Evolutionary conservation across 2,329 filamentous ascomycete species (phyloP).

Genomic region (Beauveria bassiana): DNA sequence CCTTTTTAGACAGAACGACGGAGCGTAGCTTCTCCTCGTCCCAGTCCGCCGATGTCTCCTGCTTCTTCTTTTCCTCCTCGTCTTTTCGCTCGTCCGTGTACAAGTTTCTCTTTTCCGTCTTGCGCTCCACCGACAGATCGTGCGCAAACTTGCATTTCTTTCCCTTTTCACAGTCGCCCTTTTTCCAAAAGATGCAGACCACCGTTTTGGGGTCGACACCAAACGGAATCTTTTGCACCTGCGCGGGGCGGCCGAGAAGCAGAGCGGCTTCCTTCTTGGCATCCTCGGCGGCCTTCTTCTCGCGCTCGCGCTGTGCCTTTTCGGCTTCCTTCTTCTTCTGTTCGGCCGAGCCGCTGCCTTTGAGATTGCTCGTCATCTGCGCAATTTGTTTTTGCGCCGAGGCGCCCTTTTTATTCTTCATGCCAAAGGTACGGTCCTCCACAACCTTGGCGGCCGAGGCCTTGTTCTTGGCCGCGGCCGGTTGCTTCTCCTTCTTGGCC

Average conservation of each 20-base stretch:
- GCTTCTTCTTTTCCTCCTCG: conserved; percentile 72
- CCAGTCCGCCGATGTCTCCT: conserved; percentile 92
- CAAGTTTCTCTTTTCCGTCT: conserved; percentile 83
- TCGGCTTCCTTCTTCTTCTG: conserved; percentile 73
- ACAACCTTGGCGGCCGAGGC: conserved; percentile 53
- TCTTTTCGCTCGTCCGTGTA: conserved; percentile 74
- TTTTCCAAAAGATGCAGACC: conserved; percentile 93
- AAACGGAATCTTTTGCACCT: conserved; percentile 96
- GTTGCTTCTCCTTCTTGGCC: conserved; percentile 56
- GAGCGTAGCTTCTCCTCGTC: conserved; percentile 91
- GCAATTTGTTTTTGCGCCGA: conserved; percentile 86
- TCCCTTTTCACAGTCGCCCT: conserved; percentile 94
- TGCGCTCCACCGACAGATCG: conserved; percentile 80
- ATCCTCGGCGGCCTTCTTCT: conserved; percentile 84
- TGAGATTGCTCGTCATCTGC: conserved; percentile 67
- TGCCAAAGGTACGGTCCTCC: conserved; percentile 96
- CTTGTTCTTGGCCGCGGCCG: conserved; percentile 42
- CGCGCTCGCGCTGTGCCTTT: conserved; percentile 63
- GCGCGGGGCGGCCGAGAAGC: conserved; percentile 82
- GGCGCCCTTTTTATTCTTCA: conserved; percentile 99
- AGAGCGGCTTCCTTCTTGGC: conserved; percentile 74
- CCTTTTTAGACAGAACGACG: conserved; percentile 92
- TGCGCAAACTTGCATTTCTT: conserved; percentile 98
- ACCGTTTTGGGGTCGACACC: conserved; percentile 98
- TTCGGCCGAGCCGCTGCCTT: conserved; percentile 70